A percentile compares a stretch with the other conserved stretches of the same genome.
These are phyloP conservation scores for Agrocybe praecox DNA, from an alignment of 768 basidiomycete species.

Conservation along the genomic window DNA sequence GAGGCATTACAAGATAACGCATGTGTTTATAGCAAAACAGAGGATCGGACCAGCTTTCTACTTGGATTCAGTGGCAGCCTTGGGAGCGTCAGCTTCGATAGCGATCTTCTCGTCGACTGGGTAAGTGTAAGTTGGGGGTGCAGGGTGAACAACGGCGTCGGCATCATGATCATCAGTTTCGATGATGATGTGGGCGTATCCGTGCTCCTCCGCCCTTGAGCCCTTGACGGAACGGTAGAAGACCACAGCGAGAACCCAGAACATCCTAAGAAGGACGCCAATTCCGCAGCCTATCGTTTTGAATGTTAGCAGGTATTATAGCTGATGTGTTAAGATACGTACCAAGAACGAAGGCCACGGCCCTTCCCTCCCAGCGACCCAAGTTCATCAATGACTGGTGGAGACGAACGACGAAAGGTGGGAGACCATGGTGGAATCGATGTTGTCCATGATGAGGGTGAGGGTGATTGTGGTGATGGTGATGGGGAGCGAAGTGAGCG, in stretches of 20 bases:
- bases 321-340: conserved; percentile 7
- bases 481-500: neutral
- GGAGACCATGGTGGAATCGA: conserved; percentile 23
- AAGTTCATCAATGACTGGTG: conserved; percentile 68
- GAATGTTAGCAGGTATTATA: conserved; percentile 4
- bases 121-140: conserved; percentile 60
- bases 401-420: conserved; percentile 60
- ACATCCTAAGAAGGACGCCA: conserved; percentile 80
- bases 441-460: conserved; percentile 18
- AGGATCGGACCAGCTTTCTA: conserved; percentile 1
- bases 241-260: conserved; percentile 73
- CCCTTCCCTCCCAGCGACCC: conserved; percentile 82
- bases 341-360: conserved; percentile 84
- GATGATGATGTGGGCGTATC: conserved; percentile 38
- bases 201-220: conserved; percentile 38
- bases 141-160: conserved; percentile 40
- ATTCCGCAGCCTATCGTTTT: conserved; percentile 74
- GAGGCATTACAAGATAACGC: neutral
- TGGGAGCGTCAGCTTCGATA: conserved; percentile 10
- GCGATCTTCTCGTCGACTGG: conserved; percentile 52
- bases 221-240: conserved; percentile 57
- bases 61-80: conserved; percentile 13
- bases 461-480: conserved; percentile 15
- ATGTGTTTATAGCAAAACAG: neutral
- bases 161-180: conserved; percentile 45